A percentile compares a stretch with the other conserved stretches of the same genome.
Conservation (phyloP, 306 rosid genomes). For the Cercis canadensis region DNA sequence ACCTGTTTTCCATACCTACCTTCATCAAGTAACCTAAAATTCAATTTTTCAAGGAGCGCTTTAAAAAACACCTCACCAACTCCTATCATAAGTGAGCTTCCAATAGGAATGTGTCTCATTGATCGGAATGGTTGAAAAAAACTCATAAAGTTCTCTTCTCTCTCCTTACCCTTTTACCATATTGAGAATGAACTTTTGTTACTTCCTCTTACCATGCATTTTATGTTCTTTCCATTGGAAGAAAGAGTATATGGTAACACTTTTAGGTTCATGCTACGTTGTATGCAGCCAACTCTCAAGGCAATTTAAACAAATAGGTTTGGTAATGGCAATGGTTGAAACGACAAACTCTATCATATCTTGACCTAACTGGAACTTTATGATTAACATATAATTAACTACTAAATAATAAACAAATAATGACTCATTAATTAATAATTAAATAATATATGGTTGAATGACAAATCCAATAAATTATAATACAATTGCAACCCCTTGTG, state of each 20-base stretch:
- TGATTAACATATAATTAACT: no score
- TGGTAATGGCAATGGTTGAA: no score
- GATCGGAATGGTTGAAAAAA: background rate
- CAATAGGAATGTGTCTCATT: background rate
- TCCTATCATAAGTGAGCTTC: conserved; percentile 13
- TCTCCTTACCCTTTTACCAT: background rate
- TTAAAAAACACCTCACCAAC: conserved; percentile 1
- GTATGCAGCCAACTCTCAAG: no score
- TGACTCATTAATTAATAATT: background rate
- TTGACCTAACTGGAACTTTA: no score
- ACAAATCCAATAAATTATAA: no score
- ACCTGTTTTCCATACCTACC: conserved; percentile 33
- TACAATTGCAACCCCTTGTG: background rate
- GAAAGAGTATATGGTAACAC: background rate
- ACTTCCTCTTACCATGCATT: background rate
- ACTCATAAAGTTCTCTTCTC: background rate
- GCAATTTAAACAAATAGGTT: no score
- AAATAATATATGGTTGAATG: no score
- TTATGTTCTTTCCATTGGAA: conserved; percentile 10
- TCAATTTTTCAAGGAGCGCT: background rate
- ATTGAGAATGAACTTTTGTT: background rate
- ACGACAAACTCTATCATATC: no score
- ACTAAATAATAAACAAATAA: background rate
- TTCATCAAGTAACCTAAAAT: conserved; percentile 14
- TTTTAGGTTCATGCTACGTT: no score